Conservation (phyloP, 331 rosid genomes). For the Spiraea crenata region DNA sequence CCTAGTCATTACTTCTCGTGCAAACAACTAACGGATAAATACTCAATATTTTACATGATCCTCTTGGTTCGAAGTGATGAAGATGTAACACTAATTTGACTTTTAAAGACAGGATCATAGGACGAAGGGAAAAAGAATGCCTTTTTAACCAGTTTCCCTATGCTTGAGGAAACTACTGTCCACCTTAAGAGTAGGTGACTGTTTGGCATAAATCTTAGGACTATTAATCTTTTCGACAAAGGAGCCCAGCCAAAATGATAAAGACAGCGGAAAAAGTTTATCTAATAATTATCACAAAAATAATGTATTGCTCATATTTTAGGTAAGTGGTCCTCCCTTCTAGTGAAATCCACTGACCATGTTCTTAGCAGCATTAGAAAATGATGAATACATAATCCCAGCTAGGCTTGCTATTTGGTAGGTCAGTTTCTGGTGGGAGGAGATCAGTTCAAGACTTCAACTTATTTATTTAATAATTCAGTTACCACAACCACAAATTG, state of each 20-base stretch:
- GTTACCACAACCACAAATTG: neutral
- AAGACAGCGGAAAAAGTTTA: neutral
- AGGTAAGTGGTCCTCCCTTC: neutral
- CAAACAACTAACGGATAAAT: too few species aligned
- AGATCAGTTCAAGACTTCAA: neutral
- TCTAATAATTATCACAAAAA: neutral
- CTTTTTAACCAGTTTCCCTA: neutral
- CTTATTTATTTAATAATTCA: too few species aligned
- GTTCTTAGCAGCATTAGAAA: too few species aligned
- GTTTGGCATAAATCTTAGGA: too few species aligned
- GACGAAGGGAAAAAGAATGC: neutral
- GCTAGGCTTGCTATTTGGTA: neutral
- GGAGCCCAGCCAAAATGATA: neutral
- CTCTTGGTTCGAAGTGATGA: too few species aligned
- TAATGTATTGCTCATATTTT: too few species aligned
- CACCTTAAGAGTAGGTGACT: too few species aligned
- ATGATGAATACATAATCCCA: neutral
- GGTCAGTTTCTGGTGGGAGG: neutral
- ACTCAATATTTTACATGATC: too few species aligned
- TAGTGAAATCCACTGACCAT: neutral
- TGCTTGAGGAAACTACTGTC: conserved; percentile 8
- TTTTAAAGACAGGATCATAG: too few species aligned
- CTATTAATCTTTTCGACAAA: too few species aligned
- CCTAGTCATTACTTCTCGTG: too few species aligned
- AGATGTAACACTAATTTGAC: too few species aligned